phyloP scores from a whole-genome alignment of 1,284 basidiomycete species.

The Apiotrichum siamense region DNA sequence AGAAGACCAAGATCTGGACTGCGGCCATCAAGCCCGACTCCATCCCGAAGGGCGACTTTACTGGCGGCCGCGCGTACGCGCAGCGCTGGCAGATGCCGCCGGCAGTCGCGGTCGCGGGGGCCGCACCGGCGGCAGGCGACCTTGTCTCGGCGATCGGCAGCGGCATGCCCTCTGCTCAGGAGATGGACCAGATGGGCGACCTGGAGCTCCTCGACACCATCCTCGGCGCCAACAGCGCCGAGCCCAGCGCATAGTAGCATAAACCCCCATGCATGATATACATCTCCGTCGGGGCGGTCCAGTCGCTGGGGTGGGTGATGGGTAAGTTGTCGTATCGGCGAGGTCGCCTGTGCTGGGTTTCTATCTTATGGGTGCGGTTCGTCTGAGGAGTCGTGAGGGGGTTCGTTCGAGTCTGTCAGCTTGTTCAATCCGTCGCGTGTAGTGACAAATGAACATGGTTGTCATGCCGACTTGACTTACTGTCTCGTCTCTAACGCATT shows the following conservation, averaged over 20 bases:
- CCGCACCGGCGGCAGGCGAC: slow-evolving; percentile 9
- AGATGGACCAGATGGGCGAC: slow-evolving; percentile 26
- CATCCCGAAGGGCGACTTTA: slow-evolving; percentile 24
- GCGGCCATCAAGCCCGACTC: slow-evolving; percentile 18
- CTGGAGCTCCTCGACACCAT: slow-evolving; percentile 23
- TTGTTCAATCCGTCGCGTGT: no score
- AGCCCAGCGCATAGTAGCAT: slow-evolving; percentile 2
- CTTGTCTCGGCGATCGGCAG: slow-evolving; percentile 15
- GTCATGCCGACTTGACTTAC: no score
- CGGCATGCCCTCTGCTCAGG: slow-evolving; percentile 1
- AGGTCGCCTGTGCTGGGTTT: no score
- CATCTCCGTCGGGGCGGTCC: background rate
- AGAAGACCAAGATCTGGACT: slow-evolving; percentile 30
- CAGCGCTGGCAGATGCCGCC: slow-evolving; percentile 35
- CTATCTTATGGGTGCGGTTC: no score
- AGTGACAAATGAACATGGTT: no score
- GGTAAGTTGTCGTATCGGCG: background rate
- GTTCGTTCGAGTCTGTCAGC: background rate
- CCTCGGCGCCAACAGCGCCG: slow-evolving; percentile 1
- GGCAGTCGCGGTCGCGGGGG: slow-evolving; percentile 12
- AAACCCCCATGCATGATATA: slow-evolving; percentile 5
- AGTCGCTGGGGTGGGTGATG: background rate
- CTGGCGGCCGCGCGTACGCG: slow-evolving; percentile 33
- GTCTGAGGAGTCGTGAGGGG: no score
- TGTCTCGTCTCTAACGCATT: background rate